A percentile compares a stretch with the other conserved stretches of the same genome.
phyloP scores from a whole-genome alignment of 176 grass and related monocot species.

The Oryza glaberrima region DNA sequence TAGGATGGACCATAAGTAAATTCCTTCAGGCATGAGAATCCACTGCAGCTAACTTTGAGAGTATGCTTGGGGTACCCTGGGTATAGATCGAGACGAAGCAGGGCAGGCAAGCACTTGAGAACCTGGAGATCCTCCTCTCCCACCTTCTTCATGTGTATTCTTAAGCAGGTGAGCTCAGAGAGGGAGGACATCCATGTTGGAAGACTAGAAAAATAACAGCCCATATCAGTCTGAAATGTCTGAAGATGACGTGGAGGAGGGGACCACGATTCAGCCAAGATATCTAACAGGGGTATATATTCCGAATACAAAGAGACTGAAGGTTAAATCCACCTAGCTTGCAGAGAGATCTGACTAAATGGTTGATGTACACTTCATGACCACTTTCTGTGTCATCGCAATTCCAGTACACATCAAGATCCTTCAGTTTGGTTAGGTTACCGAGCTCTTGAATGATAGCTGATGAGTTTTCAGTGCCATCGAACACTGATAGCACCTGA shows the following conservation, averaged over 20 bases:
- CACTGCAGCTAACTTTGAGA: slow-evolving; percentile 9
- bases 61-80: neutral
- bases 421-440: slow-evolving; percentile 39
- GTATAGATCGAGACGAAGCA: slow-evolving; percentile 20
- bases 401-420: slow-evolving; percentile 17
- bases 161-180: slow-evolving; percentile 25
- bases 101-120: slow-evolving; percentile 26
- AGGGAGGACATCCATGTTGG: slow-evolving; percentile 25
- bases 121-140: slow-evolving; percentile 10
- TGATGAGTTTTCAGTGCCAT: slow-evolving; percentile 14
- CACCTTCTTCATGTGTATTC: neutral
- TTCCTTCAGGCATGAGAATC: slow-evolving; percentile 34
- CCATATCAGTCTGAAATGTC: neutral
- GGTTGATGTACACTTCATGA: slow-evolving; percentile 15
- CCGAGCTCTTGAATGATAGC: slow-evolving; percentile 21
- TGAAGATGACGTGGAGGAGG: slow-evolving; percentile 1
- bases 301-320: neutral
- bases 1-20: neutral
- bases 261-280: slow-evolving; percentile 32
- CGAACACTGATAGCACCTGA: slow-evolving; percentile 18
- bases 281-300: slow-evolving; percentile 6
- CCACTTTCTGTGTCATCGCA: neutral
- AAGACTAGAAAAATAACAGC: neutral
- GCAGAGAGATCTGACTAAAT: slow-evolving; percentile 22
- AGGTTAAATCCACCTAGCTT: slow-evolving; percentile 37